Base-by-base conservation (phyloP, 1,284 basidiomycete species). In the Naganishia sp. region DNA sequence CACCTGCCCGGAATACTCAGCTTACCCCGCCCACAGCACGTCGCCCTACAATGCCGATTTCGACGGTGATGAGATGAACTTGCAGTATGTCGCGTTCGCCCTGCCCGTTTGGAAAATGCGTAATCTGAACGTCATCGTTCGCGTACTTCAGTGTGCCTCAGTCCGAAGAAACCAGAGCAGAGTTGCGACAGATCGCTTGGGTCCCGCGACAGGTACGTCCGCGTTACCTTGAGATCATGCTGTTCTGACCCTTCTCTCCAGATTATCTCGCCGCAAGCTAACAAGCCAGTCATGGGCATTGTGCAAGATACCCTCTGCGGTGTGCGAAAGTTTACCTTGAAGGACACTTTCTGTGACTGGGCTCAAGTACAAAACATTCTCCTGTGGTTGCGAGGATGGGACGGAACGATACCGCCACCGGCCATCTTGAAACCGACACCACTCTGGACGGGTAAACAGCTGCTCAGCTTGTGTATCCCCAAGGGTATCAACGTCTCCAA, bases 31-130 rank as follows among this genome's bases (percentile, higher is more conserved):
- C 32, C 67, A 31, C 61, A 77, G 78, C 55, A 80, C 79, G 2
- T 80, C 79, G 42, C 79, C 79, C 6, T 81, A 80, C 81, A 97
- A 97, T 74, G 94, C 94, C 77, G 94, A 97, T 82, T 99, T 99
- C 82, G 96, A 99, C 77, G 96, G 96, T 75, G 96, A 99, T 78
- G 95, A 99, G 81, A 99, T 99, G 96, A 99, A 99, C 82, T 92
- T 99, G 89, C 94, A 96, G 91, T 93, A 85, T 63, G 90, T 86
- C 47, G 61, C 57, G 28, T 10, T 17, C 35, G 42, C 60, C 39
- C 51, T 47, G 32, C 35, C 47, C 18, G 1, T 17, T n/a, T 13
- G 9, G 45, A 21, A 13, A 31, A 55, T 57, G 31, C 42, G 53
- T 47, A 32, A 65, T 31, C 45, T 54, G 41, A 54, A 35, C 52